A percentile compares a stretch with the other conserved stretches of the same genome.
phyloP scores from a whole-genome alignment of 2,329 filamentous ascomycete species.

The Fusarium pseudocircinatum region DNA sequence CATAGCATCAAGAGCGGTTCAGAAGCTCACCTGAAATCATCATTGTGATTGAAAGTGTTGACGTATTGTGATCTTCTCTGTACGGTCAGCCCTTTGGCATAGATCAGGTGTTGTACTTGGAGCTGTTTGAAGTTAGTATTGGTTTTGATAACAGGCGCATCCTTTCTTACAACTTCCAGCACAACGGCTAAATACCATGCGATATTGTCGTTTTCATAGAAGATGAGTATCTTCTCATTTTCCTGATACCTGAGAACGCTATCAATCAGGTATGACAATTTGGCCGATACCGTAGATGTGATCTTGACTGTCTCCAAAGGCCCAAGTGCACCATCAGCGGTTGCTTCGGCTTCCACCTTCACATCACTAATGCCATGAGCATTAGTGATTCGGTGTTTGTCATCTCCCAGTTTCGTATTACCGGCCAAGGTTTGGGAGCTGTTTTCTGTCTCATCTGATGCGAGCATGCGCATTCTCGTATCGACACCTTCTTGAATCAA shows the following conservation, averaged over 20 bases:
- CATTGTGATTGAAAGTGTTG: constrained; percentile 76
- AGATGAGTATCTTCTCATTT: constrained; percentile 87
- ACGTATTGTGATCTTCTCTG: constrained; percentile 78
- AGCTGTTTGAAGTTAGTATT: constrained; percentile 50
- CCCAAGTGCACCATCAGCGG: constrained; percentile 44
- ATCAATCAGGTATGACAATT: constrained; percentile 86
- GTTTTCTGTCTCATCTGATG: constrained; percentile 10
- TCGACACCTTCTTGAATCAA: constrained; percentile 52
- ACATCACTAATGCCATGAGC: constrained; percentile 42
- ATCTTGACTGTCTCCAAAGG: constrained; percentile 69
- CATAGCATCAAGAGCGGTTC: background rate
- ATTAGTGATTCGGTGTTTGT: constrained; percentile 48
- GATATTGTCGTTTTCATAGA: constrained; percentile 89
- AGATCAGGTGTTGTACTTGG: constrained; percentile 71
- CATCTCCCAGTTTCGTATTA: constrained; percentile 56
- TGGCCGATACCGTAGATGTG: constrained; percentile 84
- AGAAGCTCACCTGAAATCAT: constrained; percentile 62
- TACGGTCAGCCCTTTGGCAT: constrained; percentile 70
- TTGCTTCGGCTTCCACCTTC: constrained; percentile 34
- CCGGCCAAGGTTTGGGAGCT: constrained; percentile 49
- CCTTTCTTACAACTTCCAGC: constrained; percentile 71
- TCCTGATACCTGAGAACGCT: constrained; percentile 73
- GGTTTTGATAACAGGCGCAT: background rate
- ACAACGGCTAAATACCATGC: constrained; percentile 87
- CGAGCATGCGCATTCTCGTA: constrained; percentile 49